A percentile compares a stretch with the other conserved stretches of the same genome.
Conservation (phyloP, 495 filamentous ascomycete genomes). For the Daldinia loculata region DNA sequence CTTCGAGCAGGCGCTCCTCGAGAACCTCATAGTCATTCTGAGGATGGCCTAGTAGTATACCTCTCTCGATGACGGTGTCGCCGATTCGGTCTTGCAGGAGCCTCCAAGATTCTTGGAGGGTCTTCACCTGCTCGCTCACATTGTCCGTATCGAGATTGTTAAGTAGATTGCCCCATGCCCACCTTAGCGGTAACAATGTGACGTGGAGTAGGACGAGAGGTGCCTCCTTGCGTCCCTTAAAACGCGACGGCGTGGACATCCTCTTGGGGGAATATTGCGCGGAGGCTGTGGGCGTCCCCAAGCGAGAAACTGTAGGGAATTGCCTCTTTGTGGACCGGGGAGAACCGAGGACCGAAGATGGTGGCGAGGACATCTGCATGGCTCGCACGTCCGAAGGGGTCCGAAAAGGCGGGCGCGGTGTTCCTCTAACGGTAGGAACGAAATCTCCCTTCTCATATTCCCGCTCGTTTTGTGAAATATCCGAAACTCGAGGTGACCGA, state of each 20-base stretch:
- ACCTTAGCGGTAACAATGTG: constrained; percentile 77
- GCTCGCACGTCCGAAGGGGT: constrained; percentile 79
- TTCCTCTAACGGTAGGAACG: constrained; percentile 50
- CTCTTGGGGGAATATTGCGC: constrained; percentile 66
- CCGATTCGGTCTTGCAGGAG: constrained; percentile 77
- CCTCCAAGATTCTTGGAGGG: constrained; percentile 75
- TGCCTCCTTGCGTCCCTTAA: constrained; percentile 58
- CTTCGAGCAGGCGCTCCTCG: constrained; percentile 90
- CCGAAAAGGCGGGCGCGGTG: constrained; percentile 54
- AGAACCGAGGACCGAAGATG: constrained; percentile 58
- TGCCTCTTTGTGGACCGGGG: constrained; percentile 56
- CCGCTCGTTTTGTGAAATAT: constrained; percentile 53
- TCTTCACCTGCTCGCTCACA: constrained; percentile 63
- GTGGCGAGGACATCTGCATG: constrained; percentile 79
- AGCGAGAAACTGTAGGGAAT: constrained; percentile 57
- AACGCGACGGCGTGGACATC: constrained; percentile 62
- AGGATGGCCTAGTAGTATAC: constrained; percentile 87
- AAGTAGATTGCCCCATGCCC: constrained; percentile 69
- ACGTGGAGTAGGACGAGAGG: constrained; percentile 91
- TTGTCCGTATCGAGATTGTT: constrained; percentile 51
- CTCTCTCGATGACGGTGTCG: constrained; percentile 82
- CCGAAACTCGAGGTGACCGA: constrained; percentile 54
- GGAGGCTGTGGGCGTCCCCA: constrained; percentile 55
- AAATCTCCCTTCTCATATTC: constrained; percentile 55
- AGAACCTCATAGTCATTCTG: constrained; percentile 89